Evolutionary conservation across 352 stramenopile species (phyloP).

Genomic region (Thalassiosira livingstoniorum): DNA sequence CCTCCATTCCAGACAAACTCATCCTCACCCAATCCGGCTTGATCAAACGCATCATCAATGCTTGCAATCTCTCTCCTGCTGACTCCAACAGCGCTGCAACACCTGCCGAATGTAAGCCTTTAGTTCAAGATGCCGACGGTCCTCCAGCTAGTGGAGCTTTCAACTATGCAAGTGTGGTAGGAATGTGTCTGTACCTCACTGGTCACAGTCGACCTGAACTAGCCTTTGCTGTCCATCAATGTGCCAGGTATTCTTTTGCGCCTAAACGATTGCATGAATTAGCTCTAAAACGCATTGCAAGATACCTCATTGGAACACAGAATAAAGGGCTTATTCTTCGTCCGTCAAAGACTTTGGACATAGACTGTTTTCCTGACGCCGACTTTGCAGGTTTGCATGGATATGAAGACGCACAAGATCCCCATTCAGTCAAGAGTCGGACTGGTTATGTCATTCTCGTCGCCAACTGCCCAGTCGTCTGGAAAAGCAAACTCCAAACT

Average conservation of each 20-base stretch:
- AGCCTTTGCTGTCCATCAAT: constrained; percentile 40
- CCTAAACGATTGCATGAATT: not conserved
- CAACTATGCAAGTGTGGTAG: constrained; percentile 47
- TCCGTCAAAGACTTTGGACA: not conserved
- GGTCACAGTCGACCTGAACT: not conserved
- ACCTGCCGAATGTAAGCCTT: not conserved
- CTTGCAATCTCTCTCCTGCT: constrained; percentile 5
- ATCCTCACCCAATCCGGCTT: constrained; percentile 53
- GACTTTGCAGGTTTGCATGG: not conserved
- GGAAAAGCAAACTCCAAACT: constrained; percentile 34
- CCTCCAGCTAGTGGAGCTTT: not conserved
- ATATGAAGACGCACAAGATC: constrained; percentile 32
- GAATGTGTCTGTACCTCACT: not conserved
- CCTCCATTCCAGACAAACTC: constrained; percentile 2
- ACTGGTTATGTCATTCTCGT: constrained; percentile 51
- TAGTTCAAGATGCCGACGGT: constrained; percentile 19
- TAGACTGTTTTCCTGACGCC: constrained; percentile 43
- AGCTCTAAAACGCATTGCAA: not conserved
- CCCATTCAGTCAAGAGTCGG: constrained; percentile 41
- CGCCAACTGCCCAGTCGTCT: not conserved
- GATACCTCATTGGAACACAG: not conserved
- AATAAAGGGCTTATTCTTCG: not conserved
- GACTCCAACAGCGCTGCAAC: not conserved
- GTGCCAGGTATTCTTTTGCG: constrained; percentile 40
- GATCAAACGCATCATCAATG: constrained; percentile 47